Base-by-base conservation (phyloP, 2,329 filamentous ascomycete species). In the Penicillium sp. region DNA sequence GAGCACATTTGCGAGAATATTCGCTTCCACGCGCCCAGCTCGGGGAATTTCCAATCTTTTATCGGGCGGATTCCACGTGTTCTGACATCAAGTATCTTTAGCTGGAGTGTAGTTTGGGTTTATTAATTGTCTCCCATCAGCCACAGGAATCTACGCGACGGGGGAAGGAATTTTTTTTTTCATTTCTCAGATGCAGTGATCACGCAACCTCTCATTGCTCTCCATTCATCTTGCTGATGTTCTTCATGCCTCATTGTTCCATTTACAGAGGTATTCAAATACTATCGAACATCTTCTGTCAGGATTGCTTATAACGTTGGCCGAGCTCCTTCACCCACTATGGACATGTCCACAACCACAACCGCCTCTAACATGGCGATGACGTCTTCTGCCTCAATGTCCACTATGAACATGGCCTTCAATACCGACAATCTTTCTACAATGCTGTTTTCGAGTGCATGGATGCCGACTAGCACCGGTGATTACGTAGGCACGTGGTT, bases 1-100 rank as follows among this genome's bases (percentile, higher is more conserved):
- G 50, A 52, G 50, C 50, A 52, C 50, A 52, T 52, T 52, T 52
- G 50, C 50, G 50, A 33, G 50, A 34, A 33, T 52, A 39, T 39
- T 47, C 44, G 12, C 44, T 39, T 47, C 15, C 21, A 38, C 45
- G 44, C 13, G 26, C 24, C 26, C 24, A 23, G 16, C 16, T 31
- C 33, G 33, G 33, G 33, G 18, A n/a, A 2, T 9, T 36, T 36
- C 9, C 9, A 41, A 45, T 29, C 7, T 42, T n/a, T n/a, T 4
- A 42, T 24, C 29, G 15, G 18, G 29, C n/a, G 29, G 13, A 15
- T n/a, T 2, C 8, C 4, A 9, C n/a, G 28, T 7, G 18, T 16
- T 9, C 33, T 36, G 1, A 36, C n/a, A 36, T 8, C 18, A 9
- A 7, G 18, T 36, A 36, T 36, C 12, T n/a, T n/a, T 16, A 2